Percentiles rank a stretch among this genome's conserved stretches.
These are phyloP conservation scores for Cutaneotrichosporon dermatis DNA, from an alignment of 1,284 basidiomycete species.

Conservation along the genomic window DNA sequence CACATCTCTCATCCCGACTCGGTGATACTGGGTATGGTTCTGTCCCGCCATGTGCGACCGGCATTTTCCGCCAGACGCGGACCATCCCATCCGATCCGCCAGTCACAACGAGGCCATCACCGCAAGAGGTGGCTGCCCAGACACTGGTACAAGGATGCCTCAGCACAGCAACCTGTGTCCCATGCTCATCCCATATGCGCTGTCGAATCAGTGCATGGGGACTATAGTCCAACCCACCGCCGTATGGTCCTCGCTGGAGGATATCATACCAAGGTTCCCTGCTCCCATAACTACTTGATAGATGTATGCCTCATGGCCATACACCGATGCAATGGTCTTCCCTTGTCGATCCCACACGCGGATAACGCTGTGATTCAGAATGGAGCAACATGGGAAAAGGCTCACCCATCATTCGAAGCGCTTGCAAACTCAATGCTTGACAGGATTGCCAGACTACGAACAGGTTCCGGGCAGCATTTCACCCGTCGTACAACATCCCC, in stretches of 20 bases:
- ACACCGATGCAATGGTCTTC: background rate
- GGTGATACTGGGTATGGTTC: no score
- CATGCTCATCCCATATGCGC: background rate
- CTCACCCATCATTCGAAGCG: background rate
- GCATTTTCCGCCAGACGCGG: background rate
- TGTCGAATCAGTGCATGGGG: background rate
- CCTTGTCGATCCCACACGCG: no score
- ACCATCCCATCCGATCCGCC: background rate
- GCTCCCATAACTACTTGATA: background rate
- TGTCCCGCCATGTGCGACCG: no score
- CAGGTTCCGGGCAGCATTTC: background rate
- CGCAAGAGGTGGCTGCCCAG: background rate
- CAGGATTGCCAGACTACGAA: background rate
- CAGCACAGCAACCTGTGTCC: background rate
- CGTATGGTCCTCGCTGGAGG: background rate
- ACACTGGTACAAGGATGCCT: background rate
- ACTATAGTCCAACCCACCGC: background rate
- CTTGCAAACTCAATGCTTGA: background rate
- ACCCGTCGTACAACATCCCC: background rate
- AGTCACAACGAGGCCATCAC: background rate
- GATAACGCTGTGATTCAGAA: no score
- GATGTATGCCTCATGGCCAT: background rate
- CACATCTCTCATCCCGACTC: no score
- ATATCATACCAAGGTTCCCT: background rate
- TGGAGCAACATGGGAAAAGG: no score